phyloP scores from a whole-genome alignment of 2,329 filamentous ascomycete genomes.

The Epichloe uncinata region DNA sequence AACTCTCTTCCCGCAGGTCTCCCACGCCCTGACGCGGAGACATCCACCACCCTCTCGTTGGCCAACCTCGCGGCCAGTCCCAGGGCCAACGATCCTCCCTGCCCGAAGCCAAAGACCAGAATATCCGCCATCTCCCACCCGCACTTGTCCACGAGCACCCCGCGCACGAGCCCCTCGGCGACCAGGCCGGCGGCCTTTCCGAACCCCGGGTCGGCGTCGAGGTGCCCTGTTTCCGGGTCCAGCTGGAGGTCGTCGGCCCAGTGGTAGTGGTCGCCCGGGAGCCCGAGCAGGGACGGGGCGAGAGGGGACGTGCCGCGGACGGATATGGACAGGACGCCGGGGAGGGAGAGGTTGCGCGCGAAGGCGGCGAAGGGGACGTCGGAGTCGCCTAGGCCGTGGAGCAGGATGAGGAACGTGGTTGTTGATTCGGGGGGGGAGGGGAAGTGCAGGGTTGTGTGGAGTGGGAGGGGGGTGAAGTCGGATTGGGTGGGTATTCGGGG shows the following conservation, averaged over 20 bases:
- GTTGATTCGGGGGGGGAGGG: constrained; percentile 43
- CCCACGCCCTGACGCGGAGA: constrained; percentile 10
- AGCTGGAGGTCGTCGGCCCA: constrained; percentile 56
- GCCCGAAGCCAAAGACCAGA: constrained; percentile 52
- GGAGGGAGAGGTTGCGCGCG: constrained; percentile 54
- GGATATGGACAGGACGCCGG: constrained; percentile 63
- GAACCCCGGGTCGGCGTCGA: constrained; percentile 52
- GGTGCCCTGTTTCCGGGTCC: constrained; percentile 32
- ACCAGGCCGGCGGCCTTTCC: constrained; percentile 32
- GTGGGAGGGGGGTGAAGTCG: constrained; percentile 34
- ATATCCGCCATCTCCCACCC: constrained; percentile 49
- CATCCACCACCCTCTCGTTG: constrained; percentile 20
- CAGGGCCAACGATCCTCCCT: constrained; percentile 51
- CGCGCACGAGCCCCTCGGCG: constrained; percentile 35
- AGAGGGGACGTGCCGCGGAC: constrained; percentile 53
- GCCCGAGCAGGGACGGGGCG: constrained; percentile 50
- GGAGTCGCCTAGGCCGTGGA: constrained; percentile 75
- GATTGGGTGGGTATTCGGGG: constrained; percentile 33
- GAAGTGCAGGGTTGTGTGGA: constrained; percentile 34
- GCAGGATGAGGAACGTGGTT: constrained; percentile 64
- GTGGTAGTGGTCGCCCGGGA: constrained; percentile 31
- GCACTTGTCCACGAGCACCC: constrained; percentile 38
- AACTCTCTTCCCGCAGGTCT: constrained; percentile 15
- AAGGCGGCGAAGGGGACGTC: constrained; percentile 56
- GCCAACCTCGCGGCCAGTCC: constrained; percentile 33